These are phyloP conservation scores for Didymella exigua DNA, from an alignment of 2,329 filamentous ascomycete genomes.

Conservation along the genomic window DNA sequence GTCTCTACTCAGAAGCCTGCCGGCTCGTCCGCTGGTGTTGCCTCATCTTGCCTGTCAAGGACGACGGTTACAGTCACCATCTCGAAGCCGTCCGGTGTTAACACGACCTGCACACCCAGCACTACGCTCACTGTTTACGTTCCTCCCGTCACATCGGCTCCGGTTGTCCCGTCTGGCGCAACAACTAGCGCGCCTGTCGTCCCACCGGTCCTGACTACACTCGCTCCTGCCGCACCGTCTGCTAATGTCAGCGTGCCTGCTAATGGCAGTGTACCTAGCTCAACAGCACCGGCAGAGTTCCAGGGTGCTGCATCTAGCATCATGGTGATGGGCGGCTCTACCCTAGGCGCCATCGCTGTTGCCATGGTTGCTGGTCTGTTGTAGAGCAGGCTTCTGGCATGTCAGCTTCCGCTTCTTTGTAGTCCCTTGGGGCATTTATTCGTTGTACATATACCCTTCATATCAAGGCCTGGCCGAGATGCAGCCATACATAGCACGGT, in stretches of 20 bases:
- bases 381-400: conserved; percentile 16
- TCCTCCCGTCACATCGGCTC: conserved; percentile 15
- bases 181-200: conserved; percentile 14
- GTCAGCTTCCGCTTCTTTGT: conserved; percentile 12
- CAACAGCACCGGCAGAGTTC: conserved; percentile 28
- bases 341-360: conserved; percentile 27
- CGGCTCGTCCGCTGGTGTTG: conserved; percentile 10
- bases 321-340: conserved; percentile 22
- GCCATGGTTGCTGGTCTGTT: conserved; percentile 29
- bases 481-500: conserved; percentile 11
- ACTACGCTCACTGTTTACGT: conserved; percentile 37
- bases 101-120: conserved; percentile 31
- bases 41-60: conserved; percentile 27
- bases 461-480: conserved; percentile 10
- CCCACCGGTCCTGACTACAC: conserved; percentile 21
- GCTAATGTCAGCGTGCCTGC: conserved; percentile 32
- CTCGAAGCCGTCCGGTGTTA: conserved; percentile 14
- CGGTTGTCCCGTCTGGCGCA: conserved; percentile 11
- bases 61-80: conserved; percentile 29
- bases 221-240: conserved; percentile 25
- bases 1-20: conserved; percentile 21
- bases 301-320: conserved; percentile 30
- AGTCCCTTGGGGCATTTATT: conserved; percentile 9
- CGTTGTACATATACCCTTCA: conserved; percentile 25
- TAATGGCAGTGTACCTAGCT: conserved; percentile 29